Evolutionary conservation across 192 early-diverging fungal genomes (phyloP).

Genomic region (Coemansia sp.): DNA sequence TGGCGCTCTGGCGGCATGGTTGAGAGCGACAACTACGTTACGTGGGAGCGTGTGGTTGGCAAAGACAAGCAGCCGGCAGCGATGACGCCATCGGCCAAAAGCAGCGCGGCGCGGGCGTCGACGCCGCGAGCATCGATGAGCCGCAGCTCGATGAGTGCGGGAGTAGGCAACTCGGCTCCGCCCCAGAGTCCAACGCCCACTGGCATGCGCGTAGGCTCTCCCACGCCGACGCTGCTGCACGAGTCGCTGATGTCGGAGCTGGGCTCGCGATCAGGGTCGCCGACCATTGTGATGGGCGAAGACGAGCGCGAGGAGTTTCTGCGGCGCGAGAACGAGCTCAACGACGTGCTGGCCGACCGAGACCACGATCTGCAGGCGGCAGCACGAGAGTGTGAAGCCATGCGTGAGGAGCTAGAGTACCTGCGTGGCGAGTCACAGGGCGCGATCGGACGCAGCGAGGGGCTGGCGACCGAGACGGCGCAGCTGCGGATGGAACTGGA

Average conservation of each 20-base stretch:
- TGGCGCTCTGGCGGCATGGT: slow-evolving; percentile 85
- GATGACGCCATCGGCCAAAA: slow-evolving; percentile 22
- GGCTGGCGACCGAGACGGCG: slow-evolving; percentile 65
- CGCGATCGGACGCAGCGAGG: slow-evolving; percentile 68
- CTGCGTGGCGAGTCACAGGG: slow-evolving; percentile 65
- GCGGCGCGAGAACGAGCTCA: slow-evolving; percentile 93
- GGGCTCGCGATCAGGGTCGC: slow-evolving; percentile 61
- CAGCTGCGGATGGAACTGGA: slow-evolving; percentile 84
- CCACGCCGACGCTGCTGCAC: slow-evolving; percentile 46
- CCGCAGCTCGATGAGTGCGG: slow-evolving; percentile 46
- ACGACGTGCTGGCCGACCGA: slow-evolving; percentile 89
- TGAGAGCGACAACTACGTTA: slow-evolving; percentile 58
- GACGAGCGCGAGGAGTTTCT: slow-evolving; percentile 96
- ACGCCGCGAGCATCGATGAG: slow-evolving; percentile 33
- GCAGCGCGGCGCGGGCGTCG: slow-evolving; percentile 22
- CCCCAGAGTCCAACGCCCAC: slow-evolving; percentile 45
- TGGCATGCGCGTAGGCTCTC: slow-evolving; percentile 37
- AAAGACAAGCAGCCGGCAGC: slow-evolving; percentile 26
- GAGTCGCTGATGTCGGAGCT: slow-evolving; percentile 52
- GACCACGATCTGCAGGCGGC: slow-evolving; percentile 74
- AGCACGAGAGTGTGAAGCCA: slow-evolving; percentile 57
- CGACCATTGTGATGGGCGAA: slow-evolving; percentile 71
- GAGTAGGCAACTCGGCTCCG: slow-evolving; percentile 30
- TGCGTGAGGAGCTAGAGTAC: slow-evolving; percentile 74
- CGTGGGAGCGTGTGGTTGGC: slow-evolving; percentile 44